These are phyloP conservation scores for Sambucus nigra DNA, from an alignment of 129 eudicot genomes.

Conservation along the genomic window DNA sequence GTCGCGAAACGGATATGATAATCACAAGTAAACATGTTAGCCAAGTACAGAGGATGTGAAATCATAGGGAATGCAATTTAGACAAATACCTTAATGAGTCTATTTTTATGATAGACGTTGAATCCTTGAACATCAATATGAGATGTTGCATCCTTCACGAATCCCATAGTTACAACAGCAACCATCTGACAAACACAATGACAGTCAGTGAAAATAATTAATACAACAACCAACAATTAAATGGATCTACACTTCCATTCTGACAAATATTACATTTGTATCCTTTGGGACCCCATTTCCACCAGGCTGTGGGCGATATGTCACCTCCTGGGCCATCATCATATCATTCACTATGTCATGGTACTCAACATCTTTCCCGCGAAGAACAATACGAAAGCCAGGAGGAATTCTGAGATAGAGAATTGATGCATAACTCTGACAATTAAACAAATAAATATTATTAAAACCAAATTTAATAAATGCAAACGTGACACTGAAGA, in stretches of 20 bases:
- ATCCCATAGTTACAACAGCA: slow-evolving; percentile 87
- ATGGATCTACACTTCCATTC: background rate
- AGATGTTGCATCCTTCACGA: slow-evolving; percentile 88
- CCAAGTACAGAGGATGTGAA: too few relatives aligned
- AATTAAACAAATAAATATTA: background rate
- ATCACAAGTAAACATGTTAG: too few relatives aligned
- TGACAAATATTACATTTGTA: slow-evolving; percentile 43
- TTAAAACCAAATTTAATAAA: slow-evolving; percentile 8
- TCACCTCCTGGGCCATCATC: slow-evolving; percentile 90
- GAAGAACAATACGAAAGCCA: slow-evolving; percentile 76
- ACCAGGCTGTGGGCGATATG: slow-evolving; percentile 79
- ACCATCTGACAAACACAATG: slow-evolving; percentile 45
- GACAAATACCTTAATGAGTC: slow-evolving; percentile 72
- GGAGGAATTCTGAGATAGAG: slow-evolving; percentile 84
- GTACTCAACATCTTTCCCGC: slow-evolving; percentile 89
- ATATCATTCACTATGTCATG: slow-evolving; percentile 89
- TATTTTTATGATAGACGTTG: slow-evolving; percentile 93
- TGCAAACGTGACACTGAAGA: background rate
- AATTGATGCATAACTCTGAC: slow-evolving; percentile 85
- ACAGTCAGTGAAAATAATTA: slow-evolving; percentile 8
- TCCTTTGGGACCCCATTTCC: slow-evolving; percentile 63
- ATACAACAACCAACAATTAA: slow-evolving; percentile 12
- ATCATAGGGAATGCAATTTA: background rate
- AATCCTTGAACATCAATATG: slow-evolving; percentile 98
- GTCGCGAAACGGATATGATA: too few relatives aligned